Base-by-base conservation (phyloP, 192 early-diverging fungal genomes). In the Polychytrium aggregatum region DNA sequence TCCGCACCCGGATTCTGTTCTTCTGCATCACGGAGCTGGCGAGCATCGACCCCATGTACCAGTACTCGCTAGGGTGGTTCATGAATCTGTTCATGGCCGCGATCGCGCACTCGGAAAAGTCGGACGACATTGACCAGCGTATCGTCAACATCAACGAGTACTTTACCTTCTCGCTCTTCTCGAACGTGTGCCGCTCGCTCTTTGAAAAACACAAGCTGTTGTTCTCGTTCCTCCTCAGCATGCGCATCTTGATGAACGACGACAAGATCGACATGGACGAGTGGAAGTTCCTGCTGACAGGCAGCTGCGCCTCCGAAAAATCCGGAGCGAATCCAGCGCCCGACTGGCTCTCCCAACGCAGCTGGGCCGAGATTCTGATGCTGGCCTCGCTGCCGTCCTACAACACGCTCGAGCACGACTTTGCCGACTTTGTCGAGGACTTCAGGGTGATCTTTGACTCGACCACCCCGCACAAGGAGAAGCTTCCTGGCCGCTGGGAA, bases 171-270 rank as follows among this genome's bases (percentile, higher is more conserved):
- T 74, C 72, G 11, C 42, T 81, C 33, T 81, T 74, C 50, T 54
- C 67, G 2, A 81, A 81, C 41, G 78, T 81, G 2, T 81, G 78
- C 43, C 57, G 78, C 16, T 73, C 70, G 8, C 49, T 81, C 22
- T 81, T 81, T 57, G 78, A 81, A 53, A 74, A 78, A 43, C 75
- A 81, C 55, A 81, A 81, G 59, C 63, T 81, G 22, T 52, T 79
- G 18, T 81, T 72, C 55, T 70, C 70, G 1, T 81, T 81, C 59
- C 47, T 78, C 37, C 55, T 81, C 10, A 67, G 58, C 27, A 69
- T 79, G 20, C 48, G 78, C 21, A 80, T 81, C 30, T 46, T 75
- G 51, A 80, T 75, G 70, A 70, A 77, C 47, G 67, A 73, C 11
- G 62, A 73, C 44, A 62, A 74, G 46, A 67, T 81, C 44, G 71